These are phyloP conservation scores for Gyrodon lividus DNA, from an alignment of 768 basidiomycete species.

Conservation along the genomic window DNA sequence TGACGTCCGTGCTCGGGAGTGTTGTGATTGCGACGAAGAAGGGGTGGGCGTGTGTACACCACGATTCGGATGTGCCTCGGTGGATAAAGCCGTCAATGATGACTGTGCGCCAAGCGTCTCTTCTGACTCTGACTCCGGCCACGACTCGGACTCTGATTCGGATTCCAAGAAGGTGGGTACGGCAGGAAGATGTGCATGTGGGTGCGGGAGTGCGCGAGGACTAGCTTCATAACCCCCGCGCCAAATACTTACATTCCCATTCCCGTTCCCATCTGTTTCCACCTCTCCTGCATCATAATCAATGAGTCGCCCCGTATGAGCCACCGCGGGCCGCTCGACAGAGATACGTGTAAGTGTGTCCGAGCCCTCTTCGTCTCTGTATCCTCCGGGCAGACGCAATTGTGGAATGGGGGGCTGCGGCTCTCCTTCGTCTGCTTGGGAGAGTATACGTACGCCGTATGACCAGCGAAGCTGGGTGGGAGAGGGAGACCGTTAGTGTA, in stretches of 20 bases:
- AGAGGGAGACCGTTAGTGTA: not conserved
- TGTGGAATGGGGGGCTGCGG: not conserved
- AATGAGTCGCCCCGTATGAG: constrained; percentile 2
- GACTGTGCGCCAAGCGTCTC: too few species aligned
- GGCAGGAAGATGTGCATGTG: constrained; percentile 15
- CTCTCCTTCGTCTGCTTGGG: constrained; percentile 40
- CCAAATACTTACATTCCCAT: too few species aligned
- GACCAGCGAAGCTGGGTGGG: constrained; percentile 79
- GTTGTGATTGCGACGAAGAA: not conserved
- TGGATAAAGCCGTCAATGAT: too few species aligned
- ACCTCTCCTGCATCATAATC: constrained; percentile 9
- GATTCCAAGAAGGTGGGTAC: constrained; percentile 24
- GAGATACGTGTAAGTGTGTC: not conserved
- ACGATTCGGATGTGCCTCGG: constrained; percentile 20
- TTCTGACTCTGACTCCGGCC: too few species aligned
- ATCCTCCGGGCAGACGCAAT: not conserved
- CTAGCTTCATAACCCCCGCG: too few species aligned
- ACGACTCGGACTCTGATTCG: constrained; percentile 16
- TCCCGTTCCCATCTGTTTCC: not conserved
- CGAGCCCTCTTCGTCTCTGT: constrained; percentile 11
- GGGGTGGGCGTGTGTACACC: constrained; percentile 7
- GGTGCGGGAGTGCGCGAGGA: too few species aligned
- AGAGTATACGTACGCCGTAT: constrained; percentile 81
- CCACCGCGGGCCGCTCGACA: not conserved
- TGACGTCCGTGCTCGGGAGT: not conserved